These are phyloP conservation scores for Hypocrella siamensis DNA, from an alignment of 2,329 filamentous ascomycete genomes.

Conservation along the genomic window DNA sequence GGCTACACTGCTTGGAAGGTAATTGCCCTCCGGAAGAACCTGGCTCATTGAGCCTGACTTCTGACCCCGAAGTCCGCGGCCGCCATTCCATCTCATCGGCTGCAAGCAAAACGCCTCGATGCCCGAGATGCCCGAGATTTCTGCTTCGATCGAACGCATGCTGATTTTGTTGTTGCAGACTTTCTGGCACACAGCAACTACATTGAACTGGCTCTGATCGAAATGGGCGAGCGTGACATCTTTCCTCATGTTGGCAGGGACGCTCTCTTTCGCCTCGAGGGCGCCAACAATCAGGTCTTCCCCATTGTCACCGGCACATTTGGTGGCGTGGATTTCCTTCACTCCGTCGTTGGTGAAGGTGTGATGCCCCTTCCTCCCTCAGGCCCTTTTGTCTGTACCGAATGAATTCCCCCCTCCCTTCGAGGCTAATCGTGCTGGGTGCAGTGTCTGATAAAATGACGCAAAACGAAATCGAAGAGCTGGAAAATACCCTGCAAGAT, in stretches of 20 bases:
- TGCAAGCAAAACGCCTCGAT: no score
- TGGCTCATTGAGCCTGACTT: no score
- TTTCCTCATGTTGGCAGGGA: conserved; percentile 76
- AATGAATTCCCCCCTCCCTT: conserved; percentile 4
- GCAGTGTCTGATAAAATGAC: conserved; percentile 73
- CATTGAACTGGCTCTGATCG: conserved; percentile 71
- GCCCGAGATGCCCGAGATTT: neutral
- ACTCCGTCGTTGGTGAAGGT: conserved; percentile 63
- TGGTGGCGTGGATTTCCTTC: conserved; percentile 85
- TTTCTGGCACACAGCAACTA: conserved; percentile 93
- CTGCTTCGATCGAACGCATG: neutral
- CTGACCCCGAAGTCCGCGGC: no score
- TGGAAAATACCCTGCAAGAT: conserved; percentile 66
- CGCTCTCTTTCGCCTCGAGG: conserved; percentile 55
- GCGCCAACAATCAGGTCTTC: conserved; percentile 51
- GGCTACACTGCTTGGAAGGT: conserved; percentile 76
- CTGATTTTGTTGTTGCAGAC: conserved; percentile 31
- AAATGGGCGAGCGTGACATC: conserved; percentile 63
- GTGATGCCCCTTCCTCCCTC: conserved; percentile 4
- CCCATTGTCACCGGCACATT: conserved; percentile 85
- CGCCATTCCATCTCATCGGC: no score
- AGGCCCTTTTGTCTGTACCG: neutral
- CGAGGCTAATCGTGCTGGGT: neutral
- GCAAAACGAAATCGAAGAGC: conserved; percentile 78
- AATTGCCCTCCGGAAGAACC: conserved; percentile 8